Percentiles rank a stretch among this genome's conserved stretches.
phyloP scores from a whole-genome alignment of 768 basidiomycete genomes.

The Suillus americanus region DNA sequence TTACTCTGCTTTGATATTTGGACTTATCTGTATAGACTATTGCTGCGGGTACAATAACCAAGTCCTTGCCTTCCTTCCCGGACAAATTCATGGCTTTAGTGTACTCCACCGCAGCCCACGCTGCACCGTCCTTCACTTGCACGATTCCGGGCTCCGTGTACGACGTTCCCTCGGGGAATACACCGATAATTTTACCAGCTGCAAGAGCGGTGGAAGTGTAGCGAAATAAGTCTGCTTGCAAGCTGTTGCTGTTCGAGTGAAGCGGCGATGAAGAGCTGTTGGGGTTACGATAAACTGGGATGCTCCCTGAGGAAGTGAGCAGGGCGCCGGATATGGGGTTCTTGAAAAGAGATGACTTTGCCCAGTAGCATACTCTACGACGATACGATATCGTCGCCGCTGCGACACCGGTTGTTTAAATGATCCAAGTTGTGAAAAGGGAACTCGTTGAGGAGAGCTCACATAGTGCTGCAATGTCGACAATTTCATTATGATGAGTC shows the following conservation, averaged over 20 bases:
- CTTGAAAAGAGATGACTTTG: constrained; percentile 68
- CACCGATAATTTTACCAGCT: constrained; percentile 54
- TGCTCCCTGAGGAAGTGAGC: constrained; percentile 63
- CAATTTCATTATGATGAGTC: constrained; percentile 69
- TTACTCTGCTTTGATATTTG: constrained; percentile 57
- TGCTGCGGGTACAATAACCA: constrained; percentile 59
- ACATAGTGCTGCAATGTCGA: constrained; percentile 54
- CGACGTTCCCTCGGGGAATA: constrained; percentile 67
- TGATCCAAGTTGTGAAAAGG: not conserved
- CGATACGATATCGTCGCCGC: constrained; percentile 60
- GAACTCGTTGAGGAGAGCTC: constrained; percentile 12
- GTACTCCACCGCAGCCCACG: constrained; percentile 75
- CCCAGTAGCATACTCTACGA: constrained; percentile 63
- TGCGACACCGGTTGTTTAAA: constrained; percentile 10
- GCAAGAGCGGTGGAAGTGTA: constrained; percentile 58
- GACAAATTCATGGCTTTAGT: constrained; percentile 38
- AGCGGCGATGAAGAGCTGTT: constrained; percentile 28
- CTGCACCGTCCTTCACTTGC: constrained; percentile 59
- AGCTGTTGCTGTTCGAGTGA: not conserved
- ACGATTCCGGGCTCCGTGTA: constrained; percentile 48
- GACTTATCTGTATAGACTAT: constrained; percentile 73
- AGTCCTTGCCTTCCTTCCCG: constrained; percentile 27
- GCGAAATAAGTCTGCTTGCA: constrained; percentile 49
- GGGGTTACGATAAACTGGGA: constrained; percentile 67
- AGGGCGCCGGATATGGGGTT: constrained; percentile 53